These are phyloP conservation scores for Pseudogymnoascus destructans DNA, from an alignment of 2,329 filamentous ascomycete species.

Conservation along the genomic window DNA sequence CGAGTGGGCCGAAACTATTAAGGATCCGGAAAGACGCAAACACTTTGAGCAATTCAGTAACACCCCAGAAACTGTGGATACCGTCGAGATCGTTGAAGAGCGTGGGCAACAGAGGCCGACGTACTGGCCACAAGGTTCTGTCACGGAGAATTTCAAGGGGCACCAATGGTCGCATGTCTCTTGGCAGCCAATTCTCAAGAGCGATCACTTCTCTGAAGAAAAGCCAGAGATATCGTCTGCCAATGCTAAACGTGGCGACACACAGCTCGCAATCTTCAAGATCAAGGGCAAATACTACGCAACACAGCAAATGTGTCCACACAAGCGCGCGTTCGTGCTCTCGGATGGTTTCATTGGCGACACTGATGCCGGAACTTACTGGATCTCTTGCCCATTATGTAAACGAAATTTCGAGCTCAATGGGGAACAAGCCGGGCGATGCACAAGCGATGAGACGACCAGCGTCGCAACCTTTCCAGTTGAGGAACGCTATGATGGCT, in stretches of 20 bases:
- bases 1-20: slow-evolving; percentile 79
- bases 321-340: slow-evolving; percentile 82
- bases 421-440: slow-evolving; percentile 51
- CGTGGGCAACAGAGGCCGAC: slow-evolving; percentile 61
- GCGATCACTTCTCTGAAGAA: slow-evolving; percentile 54
- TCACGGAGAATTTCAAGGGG: slow-evolving; percentile 58
- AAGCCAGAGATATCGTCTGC: slow-evolving; percentile 60
- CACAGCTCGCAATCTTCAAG: slow-evolving; percentile 78
- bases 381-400: slow-evolving; percentile 77
- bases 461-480: slow-evolving; percentile 73
- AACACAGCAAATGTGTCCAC: slow-evolving; percentile 88
- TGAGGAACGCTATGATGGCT: slow-evolving; percentile 62
- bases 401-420: slow-evolving; percentile 78
- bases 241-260: slow-evolving; percentile 74
- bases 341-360: slow-evolving; percentile 68
- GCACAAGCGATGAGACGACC: slow-evolving; percentile 59
- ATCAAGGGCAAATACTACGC: slow-evolving; percentile 70
- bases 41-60: slow-evolving; percentile 78
- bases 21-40: slow-evolving; percentile 50
- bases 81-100: slow-evolving; percentile 58
- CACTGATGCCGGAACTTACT: slow-evolving; percentile 47
- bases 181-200: slow-evolving; percentile 71
- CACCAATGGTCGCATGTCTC: slow-evolving; percentile 50
- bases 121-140: slow-evolving; percentile 60
- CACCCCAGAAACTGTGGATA: slow-evolving; percentile 55